Conservation (phyloP, 2,329 filamentous ascomycete genomes). For the Fusarium pseudoanthophilum region DNA sequence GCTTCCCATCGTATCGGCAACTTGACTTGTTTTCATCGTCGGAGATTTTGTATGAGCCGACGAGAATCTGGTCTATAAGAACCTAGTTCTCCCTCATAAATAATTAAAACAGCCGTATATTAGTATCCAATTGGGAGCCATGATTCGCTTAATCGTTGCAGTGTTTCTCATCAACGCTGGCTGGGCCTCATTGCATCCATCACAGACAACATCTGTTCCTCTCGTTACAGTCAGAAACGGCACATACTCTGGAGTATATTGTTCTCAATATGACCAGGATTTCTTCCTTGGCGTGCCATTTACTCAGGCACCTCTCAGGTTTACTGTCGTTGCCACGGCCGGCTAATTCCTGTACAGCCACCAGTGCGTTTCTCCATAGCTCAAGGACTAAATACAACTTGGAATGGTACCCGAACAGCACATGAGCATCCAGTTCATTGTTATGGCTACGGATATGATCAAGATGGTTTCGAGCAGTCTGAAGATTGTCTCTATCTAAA, state of each 20-base stretch:
- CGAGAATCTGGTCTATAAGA: too few species aligned
- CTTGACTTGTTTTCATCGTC: neutral
- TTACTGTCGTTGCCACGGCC: too few species aligned
- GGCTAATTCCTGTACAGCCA: slow-evolving; percentile 17
- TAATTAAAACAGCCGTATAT: neutral
- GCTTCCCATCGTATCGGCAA: neutral
- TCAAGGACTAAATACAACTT: slow-evolving; percentile 58
- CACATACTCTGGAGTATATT: slow-evolving; percentile 21
- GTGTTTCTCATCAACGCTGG: neutral
- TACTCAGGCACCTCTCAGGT: neutral
- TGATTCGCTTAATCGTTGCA: neutral
- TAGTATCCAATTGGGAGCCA: neutral
- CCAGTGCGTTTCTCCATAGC: slow-evolving; percentile 33
- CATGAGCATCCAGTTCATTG: slow-evolving; percentile 59
- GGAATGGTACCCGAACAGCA: slow-evolving; percentile 54
- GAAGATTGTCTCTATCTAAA: slow-evolving; percentile 74
- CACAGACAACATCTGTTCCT: neutral
- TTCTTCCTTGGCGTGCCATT: slow-evolving; percentile 25
- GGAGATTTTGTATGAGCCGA: neutral
- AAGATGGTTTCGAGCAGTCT: slow-evolving; percentile 40
- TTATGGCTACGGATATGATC: slow-evolving; percentile 58
- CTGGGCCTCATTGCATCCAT: neutral
- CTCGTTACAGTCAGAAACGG: slow-evolving; percentile 18
- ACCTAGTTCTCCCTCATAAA: neutral
- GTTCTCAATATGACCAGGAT: slow-evolving; percentile 15